These are phyloP conservation scores for Terana coerulea DNA, from an alignment of 768 basidiomycete genomes.

Conservation along the genomic window DNA sequence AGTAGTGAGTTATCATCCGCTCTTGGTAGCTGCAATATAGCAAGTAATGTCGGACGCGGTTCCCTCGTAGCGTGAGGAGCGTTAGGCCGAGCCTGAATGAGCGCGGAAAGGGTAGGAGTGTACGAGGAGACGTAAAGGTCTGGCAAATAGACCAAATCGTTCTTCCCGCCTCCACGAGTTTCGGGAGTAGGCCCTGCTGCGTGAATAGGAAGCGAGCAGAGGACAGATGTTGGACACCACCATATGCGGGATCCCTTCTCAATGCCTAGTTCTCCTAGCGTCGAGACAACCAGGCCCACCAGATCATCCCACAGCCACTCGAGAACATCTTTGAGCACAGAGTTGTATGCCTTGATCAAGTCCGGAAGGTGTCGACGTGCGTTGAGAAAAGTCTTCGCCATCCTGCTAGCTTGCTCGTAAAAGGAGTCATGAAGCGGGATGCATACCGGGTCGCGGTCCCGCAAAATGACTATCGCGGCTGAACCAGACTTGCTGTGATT, in stretches of 20 bases:
- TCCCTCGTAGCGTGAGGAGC: too few species aligned
- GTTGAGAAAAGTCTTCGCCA: neutral
- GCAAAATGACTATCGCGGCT: slow-evolving; percentile 32
- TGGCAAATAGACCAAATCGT: slow-evolving; percentile 4
- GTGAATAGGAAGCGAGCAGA: slow-evolving; percentile 1
- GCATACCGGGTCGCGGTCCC: slow-evolving; percentile 7
- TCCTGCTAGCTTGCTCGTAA: neutral
- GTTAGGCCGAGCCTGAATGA: slow-evolving; percentile 8
- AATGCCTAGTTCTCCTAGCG: neutral
- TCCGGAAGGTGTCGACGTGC: neutral
- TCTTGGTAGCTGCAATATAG: neutral
- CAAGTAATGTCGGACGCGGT: neutral
- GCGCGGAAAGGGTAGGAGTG: slow-evolving; percentile 23
- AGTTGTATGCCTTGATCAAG: neutral
- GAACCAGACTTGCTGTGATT: slow-evolving; percentile 31
- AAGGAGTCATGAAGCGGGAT: slow-evolving; percentile 8
- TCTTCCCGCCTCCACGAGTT: neutral
- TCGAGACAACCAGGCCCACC: neutral
- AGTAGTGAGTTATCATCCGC: neutral
- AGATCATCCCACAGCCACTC: neutral
- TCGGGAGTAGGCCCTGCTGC: slow-evolving; percentile 25
- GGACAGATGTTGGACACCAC: slow-evolving; percentile 5
- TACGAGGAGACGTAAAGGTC: slow-evolving; percentile 29
- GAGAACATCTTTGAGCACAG: neutral
- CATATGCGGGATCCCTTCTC: neutral